These are phyloP conservation scores for Calonectria fujianensis DNA, from an alignment of 2,329 filamentous ascomycete genomes.

Conservation along the genomic window DNA sequence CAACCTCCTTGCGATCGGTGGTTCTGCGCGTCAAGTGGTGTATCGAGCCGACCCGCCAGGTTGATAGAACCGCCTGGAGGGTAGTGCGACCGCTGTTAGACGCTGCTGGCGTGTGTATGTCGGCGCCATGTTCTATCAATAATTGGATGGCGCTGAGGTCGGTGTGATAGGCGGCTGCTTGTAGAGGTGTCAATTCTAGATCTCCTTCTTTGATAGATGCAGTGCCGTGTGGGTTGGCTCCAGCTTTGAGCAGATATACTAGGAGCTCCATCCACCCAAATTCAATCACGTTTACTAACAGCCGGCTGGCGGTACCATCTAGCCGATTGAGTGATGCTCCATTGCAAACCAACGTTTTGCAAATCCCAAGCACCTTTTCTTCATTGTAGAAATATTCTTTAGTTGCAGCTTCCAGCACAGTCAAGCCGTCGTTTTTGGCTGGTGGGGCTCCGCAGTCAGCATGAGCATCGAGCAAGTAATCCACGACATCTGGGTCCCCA, in stretches of 20 bases:
- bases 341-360: slow-evolving; percentile 6
- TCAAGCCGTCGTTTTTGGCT: background rate
- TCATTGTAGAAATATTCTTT: background rate
- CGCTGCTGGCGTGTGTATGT: background rate
- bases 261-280: background rate
- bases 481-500: background rate
- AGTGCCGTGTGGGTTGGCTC: slow-evolving; percentile 5
- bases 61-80: background rate
- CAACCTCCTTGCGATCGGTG: background rate
- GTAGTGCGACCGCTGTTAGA: background rate
- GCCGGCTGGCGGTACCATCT: background rate
- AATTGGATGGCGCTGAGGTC: background rate
- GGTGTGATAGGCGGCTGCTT: background rate
- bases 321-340: slow-evolving; percentile 8
- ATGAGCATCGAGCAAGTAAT: slow-evolving; percentile 30
- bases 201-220: background rate
- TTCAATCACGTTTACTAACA: background rate
- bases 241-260: background rate
- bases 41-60: too few relatives aligned
- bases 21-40: too few relatives aligned
- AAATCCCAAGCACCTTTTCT: background rate
- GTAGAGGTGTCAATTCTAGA: background rate
- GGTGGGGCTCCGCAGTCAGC: slow-evolving; percentile 20
- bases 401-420: slow-evolving; percentile 16
- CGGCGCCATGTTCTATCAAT: background rate